phyloP scores from a whole-genome alignment of 2,329 filamentous ascomycete species.

The Akanthomyces uredinophilus region DNA sequence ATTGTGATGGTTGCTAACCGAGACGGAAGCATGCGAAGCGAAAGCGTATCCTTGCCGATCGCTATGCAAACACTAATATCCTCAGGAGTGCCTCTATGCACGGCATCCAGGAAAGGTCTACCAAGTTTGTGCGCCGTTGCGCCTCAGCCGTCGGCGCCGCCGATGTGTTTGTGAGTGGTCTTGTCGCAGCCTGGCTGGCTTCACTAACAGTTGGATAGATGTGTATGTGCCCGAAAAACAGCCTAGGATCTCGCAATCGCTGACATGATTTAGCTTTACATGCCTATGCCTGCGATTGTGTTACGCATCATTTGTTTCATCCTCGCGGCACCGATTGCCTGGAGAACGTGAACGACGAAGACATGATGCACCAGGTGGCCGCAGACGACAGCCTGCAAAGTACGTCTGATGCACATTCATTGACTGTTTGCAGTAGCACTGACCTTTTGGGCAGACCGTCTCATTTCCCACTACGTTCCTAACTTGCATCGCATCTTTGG shows the following conservation, averaged over 20 bases:
- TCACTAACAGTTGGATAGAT: slow-evolving; percentile 23
- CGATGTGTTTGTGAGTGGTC: slow-evolving; percentile 54
- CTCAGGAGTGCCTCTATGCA: slow-evolving; percentile 49
- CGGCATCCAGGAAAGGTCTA: slow-evolving; percentile 54
- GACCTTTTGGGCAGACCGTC: slow-evolving; percentile 42
- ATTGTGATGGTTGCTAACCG: neutral
- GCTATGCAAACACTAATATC: slow-evolving; percentile 65
- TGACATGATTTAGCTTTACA: slow-evolving; percentile 43
- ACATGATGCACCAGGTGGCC: slow-evolving; percentile 64
- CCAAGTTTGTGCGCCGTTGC: slow-evolving; percentile 51
- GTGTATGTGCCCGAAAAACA: slow-evolving; percentile 22
- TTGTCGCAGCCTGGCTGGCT: neutral
- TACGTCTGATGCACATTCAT: slow-evolving; percentile 29
- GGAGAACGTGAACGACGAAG: slow-evolving; percentile 48
- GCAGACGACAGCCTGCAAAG: slow-evolving; percentile 64
- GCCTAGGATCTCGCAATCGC: neutral
- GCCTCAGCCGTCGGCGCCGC: slow-evolving; percentile 38
- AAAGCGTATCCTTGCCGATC: slow-evolving; percentile 59
- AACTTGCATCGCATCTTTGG: slow-evolving; percentile 43
- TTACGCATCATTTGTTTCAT: slow-evolving; percentile 65
- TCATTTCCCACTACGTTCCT: slow-evolving; percentile 54
- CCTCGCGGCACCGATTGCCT: slow-evolving; percentile 60
- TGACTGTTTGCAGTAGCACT: slow-evolving; percentile 9
- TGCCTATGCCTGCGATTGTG: slow-evolving; percentile 64
- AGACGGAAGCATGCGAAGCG: slow-evolving; percentile 52